Percentiles rank a stretch among this genome's conserved stretches.
phyloP scores from a whole-genome alignment of 2,329 filamentous ascomycete species.

The Phaeosphaeriaceae sp. region DNA sequence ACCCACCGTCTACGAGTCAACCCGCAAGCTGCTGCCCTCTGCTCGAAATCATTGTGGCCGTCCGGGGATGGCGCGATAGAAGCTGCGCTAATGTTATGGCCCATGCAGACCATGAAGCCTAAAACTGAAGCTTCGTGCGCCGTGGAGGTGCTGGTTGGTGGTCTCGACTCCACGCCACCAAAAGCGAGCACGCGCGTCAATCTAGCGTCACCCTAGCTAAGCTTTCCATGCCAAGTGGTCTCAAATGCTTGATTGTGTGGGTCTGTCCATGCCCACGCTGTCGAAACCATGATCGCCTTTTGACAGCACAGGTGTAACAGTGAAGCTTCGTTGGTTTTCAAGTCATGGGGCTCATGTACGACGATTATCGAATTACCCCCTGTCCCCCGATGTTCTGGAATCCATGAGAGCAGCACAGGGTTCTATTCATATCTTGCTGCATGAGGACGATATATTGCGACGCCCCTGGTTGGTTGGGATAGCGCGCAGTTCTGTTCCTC shows the following conservation, averaged over 20 bases:
- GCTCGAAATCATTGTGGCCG: background rate
- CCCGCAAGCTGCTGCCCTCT: background rate
- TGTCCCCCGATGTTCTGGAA: background rate
- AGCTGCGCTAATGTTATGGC: background rate
- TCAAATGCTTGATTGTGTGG: conserved; percentile 34
- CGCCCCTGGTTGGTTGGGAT: too few relatives aligned
- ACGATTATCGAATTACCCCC: background rate
- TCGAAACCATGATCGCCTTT: background rate
- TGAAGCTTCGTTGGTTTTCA: background rate
- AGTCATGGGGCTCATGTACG: background rate
- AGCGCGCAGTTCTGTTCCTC: background rate
- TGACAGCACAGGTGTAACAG: background rate
- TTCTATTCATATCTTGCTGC: too few relatives aligned
- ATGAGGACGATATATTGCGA: too few relatives aligned
- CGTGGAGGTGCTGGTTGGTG: background rate
- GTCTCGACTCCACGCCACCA: conserved; percentile 2
- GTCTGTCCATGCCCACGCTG: background rate
- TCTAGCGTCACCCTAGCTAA: conserved; percentile 5
- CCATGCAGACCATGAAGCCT: background rate
- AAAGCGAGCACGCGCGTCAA: conserved; percentile 2
- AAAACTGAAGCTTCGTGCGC: background rate
- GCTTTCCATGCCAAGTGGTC: conserved; percentile 7
- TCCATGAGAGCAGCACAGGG: background rate
- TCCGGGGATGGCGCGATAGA: background rate
- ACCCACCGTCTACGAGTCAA: background rate